Base-by-base conservation (phyloP, 768 basidiomycete genomes). In the Mycena pura region DNA sequence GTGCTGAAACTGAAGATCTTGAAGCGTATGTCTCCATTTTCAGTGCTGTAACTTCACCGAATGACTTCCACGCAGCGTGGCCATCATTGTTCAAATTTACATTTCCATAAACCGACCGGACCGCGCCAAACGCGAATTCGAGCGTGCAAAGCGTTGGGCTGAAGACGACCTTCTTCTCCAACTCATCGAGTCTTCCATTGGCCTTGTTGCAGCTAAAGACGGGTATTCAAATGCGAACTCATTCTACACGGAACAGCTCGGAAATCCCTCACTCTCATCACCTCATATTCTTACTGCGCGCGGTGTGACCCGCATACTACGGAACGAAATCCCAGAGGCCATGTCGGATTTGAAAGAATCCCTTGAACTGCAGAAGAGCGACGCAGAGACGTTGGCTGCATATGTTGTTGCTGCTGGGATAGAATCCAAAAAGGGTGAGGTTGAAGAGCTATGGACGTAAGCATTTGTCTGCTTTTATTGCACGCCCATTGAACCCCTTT, bases 81-180 rank as follows among this genome's bases (percentile, higher is more conserved):
- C 93, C 5, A 76, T 94, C 41, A 86, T 91, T 45, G 87, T 91
- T 13, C 93, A 96, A 70, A 86, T 96, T 49, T 92, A 95, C 71
- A 86, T 98, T 34, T 92, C 93, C n/a, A 92, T 96, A 57, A 85
- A 92, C 73, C 89, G 95, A 39, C 80, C 89, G 31, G 94, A 93
- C 77, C 84, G 95, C 36, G 95, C 95, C 25, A 91, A 88, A 75
- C 91, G 88, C 70, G 90, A 93, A 68, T 90, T 93, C 70, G 89
- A 92, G 29, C 84, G 87, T 22, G 91, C 93, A 24, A 91, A 95
- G 74, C 84, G 83, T 52, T 92, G 88, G 82, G 92, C 92, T 7
- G 95, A 95, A 71, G 95, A 97, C 72, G 91, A 95, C 69, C 84
- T 94, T 17, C 83, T 98, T 34, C 79, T 98, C 19, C 95, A 96